These are phyloP conservation scores for Choiromyces venosus DNA, from an alignment of 495 filamentous ascomycete species.

Conservation along the genomic window DNA sequence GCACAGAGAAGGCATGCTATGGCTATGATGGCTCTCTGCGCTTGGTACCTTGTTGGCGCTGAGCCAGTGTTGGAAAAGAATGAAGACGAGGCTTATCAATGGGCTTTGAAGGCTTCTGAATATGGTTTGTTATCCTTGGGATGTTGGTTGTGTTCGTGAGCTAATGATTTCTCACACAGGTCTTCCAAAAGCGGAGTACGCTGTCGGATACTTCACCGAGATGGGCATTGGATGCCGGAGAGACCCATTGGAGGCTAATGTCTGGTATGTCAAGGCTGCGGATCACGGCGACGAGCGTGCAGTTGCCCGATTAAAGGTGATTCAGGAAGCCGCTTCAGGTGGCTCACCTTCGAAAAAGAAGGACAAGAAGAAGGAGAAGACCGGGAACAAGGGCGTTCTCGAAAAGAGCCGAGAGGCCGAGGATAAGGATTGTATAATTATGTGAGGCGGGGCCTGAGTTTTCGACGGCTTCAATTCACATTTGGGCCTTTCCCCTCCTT, in stretches of 20 bases:
- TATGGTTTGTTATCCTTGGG: conserved; percentile 56
- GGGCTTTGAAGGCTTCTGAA: conserved; percentile 81
- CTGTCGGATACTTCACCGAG: conserved; percentile 94
- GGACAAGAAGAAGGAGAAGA: conserved; percentile 50
- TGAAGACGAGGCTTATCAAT: conserved; percentile 93
- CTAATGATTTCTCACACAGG: conserved; percentile 49
- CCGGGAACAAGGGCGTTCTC: conserved; percentile 20
- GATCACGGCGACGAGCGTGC: conserved; percentile 88
- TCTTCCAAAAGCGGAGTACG: conserved; percentile 88
- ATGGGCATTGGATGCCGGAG: conserved; percentile 94
- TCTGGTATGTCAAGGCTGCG: conserved; percentile 96
- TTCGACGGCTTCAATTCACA: neutral
- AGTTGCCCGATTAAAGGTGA: conserved; percentile 75
- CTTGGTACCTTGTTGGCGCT: conserved; percentile 96
- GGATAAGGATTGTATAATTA: conserved; percentile 56
- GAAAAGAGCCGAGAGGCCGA: conserved; percentile 43
- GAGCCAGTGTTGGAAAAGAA: conserved; percentile 90
- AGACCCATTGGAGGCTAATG: conserved; percentile 89
- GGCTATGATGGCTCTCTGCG: conserved; percentile 98
- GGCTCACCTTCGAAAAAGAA: conserved; percentile 51
- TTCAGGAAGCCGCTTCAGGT: conserved; percentile 77
- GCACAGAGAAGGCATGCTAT: conserved; percentile 74
- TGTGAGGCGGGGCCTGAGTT: conserved; percentile 45
- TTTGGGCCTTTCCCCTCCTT: neutral
- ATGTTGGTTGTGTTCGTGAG: conserved; percentile 18